A percentile compares a stretch with the other conserved stretches of the same genome.
phyloP scores from a whole-genome alignment of 495 filamentous ascomycete species.

The Talaromyces wortmannii region DNA sequence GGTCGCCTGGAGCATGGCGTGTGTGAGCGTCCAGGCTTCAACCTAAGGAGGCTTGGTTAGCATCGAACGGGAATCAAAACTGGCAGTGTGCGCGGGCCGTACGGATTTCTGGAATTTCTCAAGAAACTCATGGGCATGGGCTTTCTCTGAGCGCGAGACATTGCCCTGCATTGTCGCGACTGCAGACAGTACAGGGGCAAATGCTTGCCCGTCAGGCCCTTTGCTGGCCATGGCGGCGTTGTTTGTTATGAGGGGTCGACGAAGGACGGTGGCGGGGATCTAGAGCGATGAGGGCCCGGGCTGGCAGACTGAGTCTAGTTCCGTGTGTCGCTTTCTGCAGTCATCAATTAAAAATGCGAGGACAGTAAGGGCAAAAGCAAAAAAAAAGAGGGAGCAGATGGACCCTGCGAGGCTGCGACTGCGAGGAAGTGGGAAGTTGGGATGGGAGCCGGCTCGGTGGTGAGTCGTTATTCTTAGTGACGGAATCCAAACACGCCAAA shows the following conservation, averaged over 20 bases:
- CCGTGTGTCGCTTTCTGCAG: neutral
- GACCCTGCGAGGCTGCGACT: neutral
- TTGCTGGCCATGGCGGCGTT: slow-evolving; percentile 61
- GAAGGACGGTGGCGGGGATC: neutral
- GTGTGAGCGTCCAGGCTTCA: slow-evolving; percentile 84
- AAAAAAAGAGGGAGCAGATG: neutral
- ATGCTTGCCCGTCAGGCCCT: slow-evolving; percentile 53
- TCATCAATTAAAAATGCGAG: neutral
- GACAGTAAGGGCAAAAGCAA: neutral
- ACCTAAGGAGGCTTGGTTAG: slow-evolving; percentile 39
- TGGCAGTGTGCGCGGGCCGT: slow-evolving; percentile 26
- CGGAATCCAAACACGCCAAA: slow-evolving; percentile 6
- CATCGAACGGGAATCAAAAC: neutral
- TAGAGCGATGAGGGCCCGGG: neutral
- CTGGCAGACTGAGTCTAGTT: neutral
- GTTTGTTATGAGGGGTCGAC: slow-evolving; percentile 5
- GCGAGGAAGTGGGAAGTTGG: neutral
- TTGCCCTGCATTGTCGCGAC: slow-evolving; percentile 86
- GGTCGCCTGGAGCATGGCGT: slow-evolving; percentile 73
- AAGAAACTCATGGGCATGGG: slow-evolving; percentile 81
- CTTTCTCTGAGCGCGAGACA: slow-evolving; percentile 75
- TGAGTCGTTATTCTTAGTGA: neutral
- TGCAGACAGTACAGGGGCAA: slow-evolving; percentile 79
- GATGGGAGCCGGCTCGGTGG: neutral
- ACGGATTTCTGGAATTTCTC: slow-evolving; percentile 98